Evolutionary conservation across 148 eudicot genomes (phyloP).

Genomic region (Selenicereus undatus): DNA sequence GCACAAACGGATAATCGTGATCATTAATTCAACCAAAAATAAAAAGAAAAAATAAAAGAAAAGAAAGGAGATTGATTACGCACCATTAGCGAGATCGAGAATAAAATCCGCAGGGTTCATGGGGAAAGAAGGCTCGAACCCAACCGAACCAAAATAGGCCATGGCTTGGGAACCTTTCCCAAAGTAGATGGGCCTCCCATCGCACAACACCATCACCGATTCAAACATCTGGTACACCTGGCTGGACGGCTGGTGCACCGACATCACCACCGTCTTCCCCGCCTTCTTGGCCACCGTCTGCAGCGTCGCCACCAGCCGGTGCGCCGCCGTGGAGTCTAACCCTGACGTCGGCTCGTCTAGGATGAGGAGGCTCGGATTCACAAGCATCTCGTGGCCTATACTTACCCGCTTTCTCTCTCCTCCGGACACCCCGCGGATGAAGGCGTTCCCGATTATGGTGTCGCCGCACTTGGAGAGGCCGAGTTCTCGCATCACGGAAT

Average conservation of each 20-base stretch:
- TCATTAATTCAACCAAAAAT: too few relatives aligned
- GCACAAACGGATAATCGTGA: background rate
- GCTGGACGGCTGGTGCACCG: conserved; percentile 91
- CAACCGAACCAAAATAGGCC: conserved; percentile 60
- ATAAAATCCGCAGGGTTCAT: conserved; percentile 97
- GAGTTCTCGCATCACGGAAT: conserved; percentile 52
- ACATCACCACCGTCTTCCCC: conserved; percentile 61
- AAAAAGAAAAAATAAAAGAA: background rate
- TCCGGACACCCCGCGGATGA: conserved; percentile 73
- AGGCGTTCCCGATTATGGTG: conserved; percentile 68
- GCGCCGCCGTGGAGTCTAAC: conserved; percentile 80
- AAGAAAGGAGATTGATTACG: conserved; percentile 23
- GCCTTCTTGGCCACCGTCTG: conserved; percentile 43
- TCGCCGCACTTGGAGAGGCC: conserved; percentile 57
- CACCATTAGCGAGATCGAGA: conserved; percentile 99
- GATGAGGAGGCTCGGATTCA: conserved; percentile 76
- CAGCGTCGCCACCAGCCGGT: conserved; percentile 43
- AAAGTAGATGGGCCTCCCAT: conserved; percentile 64
- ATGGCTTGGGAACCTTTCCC: conserved; percentile 67
- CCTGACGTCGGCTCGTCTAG: conserved; percentile 93
- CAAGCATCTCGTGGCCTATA: conserved; percentile 78
- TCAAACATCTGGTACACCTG: conserved; percentile 62
- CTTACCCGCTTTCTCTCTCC: conserved; percentile 85
- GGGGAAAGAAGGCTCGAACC: conserved; percentile 67
- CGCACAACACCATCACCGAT: conserved; percentile 63